Conservation (phyloP, 2,329 filamentous ascomycete species). For the Proliferodiscus dingleyae region DNA sequence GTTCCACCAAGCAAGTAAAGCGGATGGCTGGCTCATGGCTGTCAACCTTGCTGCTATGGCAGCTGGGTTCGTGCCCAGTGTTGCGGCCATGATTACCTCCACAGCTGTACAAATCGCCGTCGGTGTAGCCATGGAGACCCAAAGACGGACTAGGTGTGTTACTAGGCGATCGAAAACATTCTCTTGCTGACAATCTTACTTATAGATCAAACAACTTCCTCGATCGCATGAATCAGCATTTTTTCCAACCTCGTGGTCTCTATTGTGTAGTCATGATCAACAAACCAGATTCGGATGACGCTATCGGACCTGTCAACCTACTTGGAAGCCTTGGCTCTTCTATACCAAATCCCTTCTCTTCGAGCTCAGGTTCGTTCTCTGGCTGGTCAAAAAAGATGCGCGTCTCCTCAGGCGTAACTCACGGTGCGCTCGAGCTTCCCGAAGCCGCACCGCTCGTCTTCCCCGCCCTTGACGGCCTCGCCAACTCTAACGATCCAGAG, state of each 20-base stretch:
- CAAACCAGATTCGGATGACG: constrained; percentile 35
- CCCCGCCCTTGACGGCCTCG: constrained; percentile 32
- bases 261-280: constrained; percentile 52
- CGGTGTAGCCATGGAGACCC: constrained; percentile 36
- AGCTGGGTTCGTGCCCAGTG: constrained; percentile 35
- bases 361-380: no score
- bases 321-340: neutral
- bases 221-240: constrained; percentile 48
- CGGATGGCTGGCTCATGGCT: constrained; percentile 34
- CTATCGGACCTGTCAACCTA: constrained; percentile 25
- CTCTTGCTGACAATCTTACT: neutral
- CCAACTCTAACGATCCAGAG: constrained; percentile 22
- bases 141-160: constrained; percentile 20
- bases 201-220: constrained; percentile 45
- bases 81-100: constrained; percentile 37
- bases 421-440: constrained; percentile 32
- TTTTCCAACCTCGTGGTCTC: constrained; percentile 53
- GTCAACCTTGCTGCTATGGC: constrained; percentile 38
- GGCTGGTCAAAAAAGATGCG: no score
- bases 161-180: no score
- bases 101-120: constrained; percentile 39
- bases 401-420: no score
- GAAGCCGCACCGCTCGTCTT: constrained; percentile 38
- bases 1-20: constrained; percentile 40
- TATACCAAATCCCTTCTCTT: no score